Conservation (phyloP, 352 stramenopile genomes). For the Phytopythium vexans region DNA sequence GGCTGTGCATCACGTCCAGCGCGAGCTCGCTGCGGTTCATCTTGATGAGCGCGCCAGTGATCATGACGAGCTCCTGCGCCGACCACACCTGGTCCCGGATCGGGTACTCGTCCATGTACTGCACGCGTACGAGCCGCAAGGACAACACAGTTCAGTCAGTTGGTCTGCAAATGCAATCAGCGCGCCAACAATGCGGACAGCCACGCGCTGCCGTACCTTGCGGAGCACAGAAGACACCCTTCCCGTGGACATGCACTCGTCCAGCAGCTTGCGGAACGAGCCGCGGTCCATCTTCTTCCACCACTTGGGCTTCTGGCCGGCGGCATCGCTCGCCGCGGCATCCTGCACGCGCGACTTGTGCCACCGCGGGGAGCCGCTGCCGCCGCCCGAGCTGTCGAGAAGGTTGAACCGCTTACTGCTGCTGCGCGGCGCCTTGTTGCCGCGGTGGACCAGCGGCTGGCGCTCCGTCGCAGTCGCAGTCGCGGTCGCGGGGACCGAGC, state of each 20-base stretch:
- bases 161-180: constrained; percentile 2
- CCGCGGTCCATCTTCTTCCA: constrained; percentile 55
- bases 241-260: constrained; percentile 50
- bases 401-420: constrained; percentile 19
- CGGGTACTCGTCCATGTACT: constrained; percentile 69
- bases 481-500: neutral
- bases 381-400: constrained; percentile 3
- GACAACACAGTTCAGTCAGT: constrained; percentile 5
- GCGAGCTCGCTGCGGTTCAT: constrained; percentile 61
- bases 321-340: neutral
- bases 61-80: constrained; percentile 73
- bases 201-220: constrained; percentile 16
- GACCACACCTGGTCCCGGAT: constrained; percentile 61
- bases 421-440: constrained; percentile 5
- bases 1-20: constrained; percentile 56
- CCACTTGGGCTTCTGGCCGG: constrained; percentile 27
- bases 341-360: neutral
- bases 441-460: neutral
- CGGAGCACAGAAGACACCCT: constrained; percentile 57
- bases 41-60: constrained; percentile 68
- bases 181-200: neutral
- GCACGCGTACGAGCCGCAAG: constrained; percentile 1
- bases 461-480: neutral
- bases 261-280: constrained; percentile 58
- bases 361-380: neutral